Percentiles rank a stretch among this genome's conserved stretches.
Evolutionary conservation across 768 basidiomycete species (phyloP).

Genomic region (Sporobolomyces pararoseus): DNA sequence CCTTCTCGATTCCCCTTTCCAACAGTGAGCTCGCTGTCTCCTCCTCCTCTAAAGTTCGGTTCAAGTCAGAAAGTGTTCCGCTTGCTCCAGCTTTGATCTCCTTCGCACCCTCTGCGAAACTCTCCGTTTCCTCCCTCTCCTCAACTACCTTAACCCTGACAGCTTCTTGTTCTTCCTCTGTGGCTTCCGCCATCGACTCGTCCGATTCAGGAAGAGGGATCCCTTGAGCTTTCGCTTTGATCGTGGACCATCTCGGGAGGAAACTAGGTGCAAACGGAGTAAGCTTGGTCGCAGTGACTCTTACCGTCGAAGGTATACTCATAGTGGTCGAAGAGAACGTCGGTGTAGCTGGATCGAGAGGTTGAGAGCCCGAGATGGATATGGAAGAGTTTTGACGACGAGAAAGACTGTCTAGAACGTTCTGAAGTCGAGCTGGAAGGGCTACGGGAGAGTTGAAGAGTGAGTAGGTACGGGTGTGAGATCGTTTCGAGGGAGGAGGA

Average conservation of each 20-base stretch:
- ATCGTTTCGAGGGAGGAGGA: too few species aligned
- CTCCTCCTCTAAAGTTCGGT: too few species aligned
- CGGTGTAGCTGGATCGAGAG: too few species aligned
- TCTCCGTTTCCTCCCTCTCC: too few species aligned
- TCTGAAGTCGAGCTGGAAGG: conserved; percentile 21
- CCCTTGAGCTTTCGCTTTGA: not conserved
- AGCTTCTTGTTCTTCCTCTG: not conserved
- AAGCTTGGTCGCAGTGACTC: too few species aligned
- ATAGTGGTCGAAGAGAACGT: too few species aligned
- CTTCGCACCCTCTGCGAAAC: too few species aligned
- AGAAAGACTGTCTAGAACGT: conserved; percentile 18
- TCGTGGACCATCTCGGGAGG: conserved; percentile 6
- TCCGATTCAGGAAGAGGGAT: not conserved
- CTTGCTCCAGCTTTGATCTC: too few species aligned
- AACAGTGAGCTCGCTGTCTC: too few species aligned
- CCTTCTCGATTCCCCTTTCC: too few species aligned
- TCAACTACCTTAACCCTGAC: not conserved
- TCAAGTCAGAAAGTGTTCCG: too few species aligned
- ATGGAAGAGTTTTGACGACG: not conserved
- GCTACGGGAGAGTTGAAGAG: conserved; percentile 10
- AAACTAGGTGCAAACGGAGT: conserved; percentile 17
- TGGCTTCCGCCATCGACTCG: not conserved
- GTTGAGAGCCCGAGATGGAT: not conserved
- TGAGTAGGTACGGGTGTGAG: conserved; percentile 23
- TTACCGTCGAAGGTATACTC: too few species aligned